Percentiles rank a stretch among this genome's conserved stretches.
phyloP scores from a whole-genome alignment of 495 filamentous ascomycete species.

The Aspergillus nanangensis region DNA sequence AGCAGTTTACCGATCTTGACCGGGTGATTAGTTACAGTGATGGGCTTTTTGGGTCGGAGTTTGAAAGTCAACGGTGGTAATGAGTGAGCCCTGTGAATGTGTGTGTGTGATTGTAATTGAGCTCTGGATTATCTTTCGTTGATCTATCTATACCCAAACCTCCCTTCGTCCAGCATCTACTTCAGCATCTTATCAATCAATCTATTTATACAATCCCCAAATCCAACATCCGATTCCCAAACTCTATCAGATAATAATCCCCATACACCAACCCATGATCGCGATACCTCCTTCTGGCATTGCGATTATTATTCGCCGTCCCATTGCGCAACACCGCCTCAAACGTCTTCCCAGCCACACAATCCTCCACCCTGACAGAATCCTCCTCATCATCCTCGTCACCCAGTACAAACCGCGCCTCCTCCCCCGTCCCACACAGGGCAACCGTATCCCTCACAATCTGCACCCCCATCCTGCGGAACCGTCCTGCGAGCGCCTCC shows the following conservation, averaged over 20 bases:
- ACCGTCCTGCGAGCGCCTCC: slow-evolving; percentile 13
- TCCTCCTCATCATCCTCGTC: too few relatives aligned
- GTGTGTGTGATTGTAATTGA: too few relatives aligned
- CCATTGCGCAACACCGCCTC: slow-evolving; percentile 26
- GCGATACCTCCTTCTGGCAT: slow-evolving; percentile 16
- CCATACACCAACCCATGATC: slow-evolving; percentile 41
- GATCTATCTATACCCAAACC: too few relatives aligned
- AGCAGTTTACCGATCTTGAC: slow-evolving; percentile 32
- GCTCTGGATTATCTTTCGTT: too few relatives aligned
- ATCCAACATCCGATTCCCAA: slow-evolving; percentile 27
- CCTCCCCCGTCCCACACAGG: slow-evolving; percentile 7
- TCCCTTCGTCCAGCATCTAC: too few relatives aligned
- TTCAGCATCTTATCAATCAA: too few relatives aligned
- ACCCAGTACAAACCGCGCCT: neutral
- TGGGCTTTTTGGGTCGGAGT: slow-evolving; percentile 7
- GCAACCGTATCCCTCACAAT: slow-evolving; percentile 19
- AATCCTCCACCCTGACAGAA: slow-evolving; percentile 8
- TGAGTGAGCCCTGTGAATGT: too few relatives aligned
- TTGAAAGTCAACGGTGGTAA: slow-evolving; percentile 9
- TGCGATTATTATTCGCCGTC: slow-evolving; percentile 32
- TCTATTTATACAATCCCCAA: slow-evolving; percentile 12
- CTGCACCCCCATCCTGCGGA: slow-evolving; percentile 21
- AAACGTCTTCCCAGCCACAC: neutral
- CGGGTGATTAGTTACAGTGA: slow-evolving; percentile 31
- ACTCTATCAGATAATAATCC: slow-evolving; percentile 41